These are phyloP conservation scores for Curvularia spicifera DNA, from an alignment of 2,329 filamentous ascomycete genomes.

Conservation along the genomic window DNA sequence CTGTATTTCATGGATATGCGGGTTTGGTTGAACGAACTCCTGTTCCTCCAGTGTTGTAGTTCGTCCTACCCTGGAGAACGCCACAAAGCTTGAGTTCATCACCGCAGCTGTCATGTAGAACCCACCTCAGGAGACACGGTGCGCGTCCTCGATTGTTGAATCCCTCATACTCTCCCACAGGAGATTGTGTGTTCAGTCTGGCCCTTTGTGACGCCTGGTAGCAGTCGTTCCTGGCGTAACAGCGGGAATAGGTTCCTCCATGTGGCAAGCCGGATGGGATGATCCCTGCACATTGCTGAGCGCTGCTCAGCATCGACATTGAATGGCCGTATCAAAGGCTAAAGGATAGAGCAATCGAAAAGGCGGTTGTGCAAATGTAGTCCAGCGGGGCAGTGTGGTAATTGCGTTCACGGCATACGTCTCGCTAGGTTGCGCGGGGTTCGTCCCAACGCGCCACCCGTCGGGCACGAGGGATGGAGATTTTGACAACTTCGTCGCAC, in stretches of 20 bases:
- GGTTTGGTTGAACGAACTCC: constrained; percentile 7
- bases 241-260: constrained; percentile 14
- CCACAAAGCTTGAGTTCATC: constrained; percentile 45
- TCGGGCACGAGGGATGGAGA: constrained; percentile 21
- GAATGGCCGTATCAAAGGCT: constrained; percentile 3
- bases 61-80: constrained; percentile 33
- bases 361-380: constrained; percentile 10
- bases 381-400: constrained; percentile 2
- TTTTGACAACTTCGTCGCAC: constrained; percentile 39
- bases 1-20: constrained; percentile 1
- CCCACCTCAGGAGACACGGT: constrained; percentile 9
- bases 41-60: constrained; percentile 12
- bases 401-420: constrained; percentile 8
- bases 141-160: not conserved
- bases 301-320: not conserved
- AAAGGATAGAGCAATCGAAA: constrained; percentile 1
- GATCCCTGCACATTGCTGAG: constrained; percentile 10
- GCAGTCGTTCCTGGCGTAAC: constrained; percentile 16
- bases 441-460: constrained; percentile 14
- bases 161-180: not conserved
- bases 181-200: constrained; percentile 13
- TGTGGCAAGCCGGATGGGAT: constrained; percentile 9
- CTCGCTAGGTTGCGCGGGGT: constrained; percentile 5
- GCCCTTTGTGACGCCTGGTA: constrained; percentile 20
- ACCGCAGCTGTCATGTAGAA: constrained; percentile 34